These are phyloP conservation scores for Lasiodiplodia citricola DNA, from an alignment of 2,329 filamentous ascomycete species.

Conservation along the genomic window DNA sequence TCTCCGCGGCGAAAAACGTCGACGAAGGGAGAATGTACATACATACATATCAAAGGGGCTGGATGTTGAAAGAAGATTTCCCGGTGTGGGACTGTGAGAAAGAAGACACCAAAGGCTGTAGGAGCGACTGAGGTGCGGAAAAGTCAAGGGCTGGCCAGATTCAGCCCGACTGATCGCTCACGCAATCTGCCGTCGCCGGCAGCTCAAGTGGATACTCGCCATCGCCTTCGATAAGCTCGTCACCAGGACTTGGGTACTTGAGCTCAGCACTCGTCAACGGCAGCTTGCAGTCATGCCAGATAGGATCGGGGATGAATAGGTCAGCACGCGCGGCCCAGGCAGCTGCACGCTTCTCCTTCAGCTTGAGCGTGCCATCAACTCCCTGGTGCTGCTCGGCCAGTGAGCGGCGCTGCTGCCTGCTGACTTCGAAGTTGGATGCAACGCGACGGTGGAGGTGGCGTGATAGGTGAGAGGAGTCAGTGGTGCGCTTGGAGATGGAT, in stretches of 20 bases:
- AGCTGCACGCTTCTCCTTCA: conserved; percentile 33
- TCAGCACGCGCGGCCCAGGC: conserved; percentile 46
- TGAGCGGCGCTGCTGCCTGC: conserved; percentile 5
- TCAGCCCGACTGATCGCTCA: conserved; percentile 6
- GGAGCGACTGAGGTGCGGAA: not conserved
- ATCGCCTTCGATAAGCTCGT: conserved; percentile 51
- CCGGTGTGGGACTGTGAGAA: not conserved
- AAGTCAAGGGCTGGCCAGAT: not conserved
- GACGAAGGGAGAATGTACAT: not conserved
- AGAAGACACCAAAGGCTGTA: not conserved
- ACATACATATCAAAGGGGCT: not conserved
- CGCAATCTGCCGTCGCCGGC: conserved; percentile 36
- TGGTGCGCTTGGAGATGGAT: conserved; percentile 6
- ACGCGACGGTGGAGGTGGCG: conserved; percentile 20
- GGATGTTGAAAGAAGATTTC: not conserved
- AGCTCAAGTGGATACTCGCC: conserved; percentile 50
- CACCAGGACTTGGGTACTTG: conserved; percentile 50
- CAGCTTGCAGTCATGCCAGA: conserved; percentile 40
- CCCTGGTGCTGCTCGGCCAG: conserved; percentile 18
- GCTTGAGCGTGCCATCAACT: conserved; percentile 3
- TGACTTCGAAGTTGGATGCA: not conserved
- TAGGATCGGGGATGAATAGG: conserved; percentile 44
- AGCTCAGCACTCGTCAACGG: conserved; percentile 47
- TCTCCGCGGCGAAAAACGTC: not conserved
- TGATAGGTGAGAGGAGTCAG: not conserved